These are phyloP conservation scores for Claviceps sp. DNA, from an alignment of 2,329 filamentous ascomycete genomes.

Conservation along the genomic window DNA sequence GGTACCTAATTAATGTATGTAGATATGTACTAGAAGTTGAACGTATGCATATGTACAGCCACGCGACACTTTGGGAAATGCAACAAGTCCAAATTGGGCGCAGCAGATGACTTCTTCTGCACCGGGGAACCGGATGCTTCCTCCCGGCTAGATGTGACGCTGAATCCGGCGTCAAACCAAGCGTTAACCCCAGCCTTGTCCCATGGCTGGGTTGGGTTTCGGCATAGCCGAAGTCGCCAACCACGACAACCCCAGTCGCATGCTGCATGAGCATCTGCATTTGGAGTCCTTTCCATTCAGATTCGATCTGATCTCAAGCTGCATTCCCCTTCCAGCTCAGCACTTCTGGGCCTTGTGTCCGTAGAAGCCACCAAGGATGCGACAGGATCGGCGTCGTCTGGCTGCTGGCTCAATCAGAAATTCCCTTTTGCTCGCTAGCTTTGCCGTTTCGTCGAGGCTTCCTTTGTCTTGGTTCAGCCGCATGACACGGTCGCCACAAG, in stretches of 20 bases:
- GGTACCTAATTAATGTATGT: no score
- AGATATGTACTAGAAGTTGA: no score
- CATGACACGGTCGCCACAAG: background rate
- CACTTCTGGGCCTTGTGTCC: background rate
- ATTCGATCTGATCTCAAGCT: background rate
- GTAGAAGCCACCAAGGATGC: background rate
- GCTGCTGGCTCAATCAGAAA: no score
- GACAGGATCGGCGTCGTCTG: background rate
- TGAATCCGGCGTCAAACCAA: background rate
- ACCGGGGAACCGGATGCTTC: no score
- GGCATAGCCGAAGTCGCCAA: slow-evolving; percentile 4
- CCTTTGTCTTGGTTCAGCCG: background rate
- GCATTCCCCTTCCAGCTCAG: background rate
- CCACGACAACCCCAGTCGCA: slow-evolving; percentile 1
- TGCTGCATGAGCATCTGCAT: slow-evolving; percentile 1
- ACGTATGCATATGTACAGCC: no score
- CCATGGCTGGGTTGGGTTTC: background rate
- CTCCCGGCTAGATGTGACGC: background rate
- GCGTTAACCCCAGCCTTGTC: no score
- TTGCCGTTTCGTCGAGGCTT: background rate
- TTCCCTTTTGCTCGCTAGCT: background rate
- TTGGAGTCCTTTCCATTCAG: background rate
- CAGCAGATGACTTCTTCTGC: no score
- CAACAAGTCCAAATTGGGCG: no score
- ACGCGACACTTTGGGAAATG: no score